Base-by-base conservation (phyloP, 208 protist species). In the Leptomonas pyrrhocoris region DNA sequence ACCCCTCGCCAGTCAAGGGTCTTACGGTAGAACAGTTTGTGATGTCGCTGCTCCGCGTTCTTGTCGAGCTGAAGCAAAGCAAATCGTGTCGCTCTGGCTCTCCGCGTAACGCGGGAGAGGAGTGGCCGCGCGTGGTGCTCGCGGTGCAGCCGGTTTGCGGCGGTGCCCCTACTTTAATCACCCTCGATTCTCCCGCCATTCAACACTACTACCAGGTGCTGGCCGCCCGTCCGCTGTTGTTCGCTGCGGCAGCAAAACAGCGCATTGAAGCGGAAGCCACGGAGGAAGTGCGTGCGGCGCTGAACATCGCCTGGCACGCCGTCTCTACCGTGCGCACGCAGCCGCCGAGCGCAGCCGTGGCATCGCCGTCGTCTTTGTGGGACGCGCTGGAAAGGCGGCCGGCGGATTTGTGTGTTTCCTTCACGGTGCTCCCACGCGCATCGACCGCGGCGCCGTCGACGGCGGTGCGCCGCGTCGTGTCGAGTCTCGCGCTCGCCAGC, bases 121-220 rank as follows among this genome's bases (percentile, higher is more conserved):
- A 36, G 11, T 67, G 57, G 63, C 72, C 72, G 16, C 25, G 34
- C 15, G 42, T 77, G 8, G 63, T 77, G 30, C 19, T 77, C 0
- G 72, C 62, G 0, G 55, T 77, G 40, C 63, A 70, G 28, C 72
- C 72, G 13, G 23, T 53, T 21, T 28, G 34, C 25, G 72, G 72
- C 0, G 72, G 72, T 38, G 62, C 72, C 6, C 72, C 72, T 15
- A 59, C 63, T 19, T 45, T 77, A 45, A 21, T 71, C 7, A 55
- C 54, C 18, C 28, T 77, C 34, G 30, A 71, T 28, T 48, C 54
- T 15, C 72, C 72, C 8, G 36, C 63, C 13, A 61, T 77, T 25
- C 56, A 71, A 30, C 63, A 77, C 63, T 61, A 70, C 19, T 77
- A 67, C 58, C 63, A 77, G 42, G 48, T 77, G 7, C 30, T 77